Evolutionary conservation across 345 rosid species (phyloP).

Genomic region (Linum usitatissimum): DNA sequence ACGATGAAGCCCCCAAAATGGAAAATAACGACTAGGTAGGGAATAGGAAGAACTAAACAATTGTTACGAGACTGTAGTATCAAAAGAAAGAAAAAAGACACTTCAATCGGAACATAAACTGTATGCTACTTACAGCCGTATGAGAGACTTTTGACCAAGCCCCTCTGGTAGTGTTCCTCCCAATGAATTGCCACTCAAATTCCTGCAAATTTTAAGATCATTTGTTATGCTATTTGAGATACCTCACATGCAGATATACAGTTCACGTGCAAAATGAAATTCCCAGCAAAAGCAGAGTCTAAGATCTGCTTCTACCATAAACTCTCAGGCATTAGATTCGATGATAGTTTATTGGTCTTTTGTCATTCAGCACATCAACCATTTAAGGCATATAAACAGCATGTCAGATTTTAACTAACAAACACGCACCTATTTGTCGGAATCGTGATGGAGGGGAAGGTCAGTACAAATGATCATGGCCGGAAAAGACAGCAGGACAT

Average conservation of each 20-base stretch:
- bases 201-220: constrained; percentile 38
- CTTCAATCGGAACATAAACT: constrained; percentile 1
- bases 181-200: constrained; percentile 70
- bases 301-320: neutral
- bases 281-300: neutral
- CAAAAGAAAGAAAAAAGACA: neutral
- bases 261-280: neutral
- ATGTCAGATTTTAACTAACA: neutral
- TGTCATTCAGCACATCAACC: neutral
- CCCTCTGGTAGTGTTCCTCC: constrained; percentile 62
- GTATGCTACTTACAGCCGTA: constrained; percentile 48
- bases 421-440: neutral
- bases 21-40: neutral
- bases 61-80: neutral
- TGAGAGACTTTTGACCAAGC: constrained; percentile 67
- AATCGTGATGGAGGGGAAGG: neutral
- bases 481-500: neutral
- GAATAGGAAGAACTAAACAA: neutral
- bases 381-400: neutral
- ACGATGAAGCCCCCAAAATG: neutral
- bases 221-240: neutral
- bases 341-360: neutral
- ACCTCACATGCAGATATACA: neutral
- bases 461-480: neutral
- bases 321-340: neutral